Conservation (phyloP, 345 rosid species). For the Punica granatum region DNA sequence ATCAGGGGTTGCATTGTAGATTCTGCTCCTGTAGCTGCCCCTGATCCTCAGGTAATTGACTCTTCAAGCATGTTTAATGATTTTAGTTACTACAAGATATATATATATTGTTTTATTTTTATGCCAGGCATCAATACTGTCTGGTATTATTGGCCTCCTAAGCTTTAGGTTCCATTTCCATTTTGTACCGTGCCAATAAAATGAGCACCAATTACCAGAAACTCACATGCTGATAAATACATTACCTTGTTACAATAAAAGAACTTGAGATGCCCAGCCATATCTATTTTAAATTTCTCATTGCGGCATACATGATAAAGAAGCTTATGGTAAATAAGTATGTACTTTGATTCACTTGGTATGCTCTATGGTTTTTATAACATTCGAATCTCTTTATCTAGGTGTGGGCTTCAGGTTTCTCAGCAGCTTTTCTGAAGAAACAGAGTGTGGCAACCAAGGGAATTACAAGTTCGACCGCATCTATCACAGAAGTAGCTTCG, state of each 20-base stretch:
- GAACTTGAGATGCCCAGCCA: background rate
- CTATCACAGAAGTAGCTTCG: conserved; percentile 20
- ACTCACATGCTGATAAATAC: background rate
- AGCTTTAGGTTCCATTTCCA: background rate
- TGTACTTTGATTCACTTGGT: background rate
- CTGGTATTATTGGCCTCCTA: background rate
- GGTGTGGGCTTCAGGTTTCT: conserved; percentile 99
- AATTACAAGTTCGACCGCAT: conserved; percentile 18
- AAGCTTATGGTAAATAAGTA: background rate
- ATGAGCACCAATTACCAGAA: background rate
- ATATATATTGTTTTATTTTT: too few relatives aligned
- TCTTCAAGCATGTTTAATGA: background rate
- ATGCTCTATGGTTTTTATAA: background rate
- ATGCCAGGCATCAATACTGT: too few relatives aligned
- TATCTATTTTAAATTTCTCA: background rate
- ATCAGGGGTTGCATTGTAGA: conserved; percentile 92
- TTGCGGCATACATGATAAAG: background rate
- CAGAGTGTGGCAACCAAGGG: conserved; percentile 77
- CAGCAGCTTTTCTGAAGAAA: conserved; percentile 92
- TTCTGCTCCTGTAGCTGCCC: conserved; percentile 95
- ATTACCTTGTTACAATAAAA: background rate
- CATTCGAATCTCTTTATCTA: conserved; percentile 9
- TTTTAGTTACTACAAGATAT: background rate
- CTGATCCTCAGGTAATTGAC: conserved; percentile 81
- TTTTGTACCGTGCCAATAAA: background rate